Base-by-base conservation (phyloP, 768 basidiomycete genomes). In the Sarcomyxa edulis region DNA sequence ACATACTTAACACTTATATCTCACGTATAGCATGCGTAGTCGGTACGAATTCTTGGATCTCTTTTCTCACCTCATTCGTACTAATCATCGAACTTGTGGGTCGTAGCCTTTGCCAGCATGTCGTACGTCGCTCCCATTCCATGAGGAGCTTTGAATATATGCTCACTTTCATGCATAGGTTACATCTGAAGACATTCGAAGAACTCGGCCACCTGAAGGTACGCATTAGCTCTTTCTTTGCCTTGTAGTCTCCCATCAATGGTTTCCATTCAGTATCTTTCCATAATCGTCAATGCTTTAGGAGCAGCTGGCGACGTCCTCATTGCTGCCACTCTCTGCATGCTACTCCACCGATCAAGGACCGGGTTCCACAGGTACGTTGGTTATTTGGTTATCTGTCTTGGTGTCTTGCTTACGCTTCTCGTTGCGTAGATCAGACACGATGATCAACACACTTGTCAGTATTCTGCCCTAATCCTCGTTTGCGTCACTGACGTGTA, bases 281-380 rank as follows among this genome's bases (percentile, higher is more conserved):
- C 74, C 0, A 70, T 70, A 32, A 56, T 72, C 3, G 66, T 79
- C 46, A 78, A 78, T 45, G 73, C 62, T 1, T 51, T 71, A 3
- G 66, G 73, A 3, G 68, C 72, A 0, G 56, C 57, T 7, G 64
- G 64, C 2, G 77, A 80, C 30, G 49, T 74, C 9, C 42, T 71
- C 7, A 78, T 79, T 25, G 74, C 77, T 0, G 36, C 41, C 9
- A 62, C 63, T n/a, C 62, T 79, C 3, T 71, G 68, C 37, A 44
- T 50, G 30, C 47, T 79, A 40, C 58, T 79, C 23, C 66, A 72
- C 9, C 55, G 42, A 11, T 67, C 73, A 1, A 62, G 74, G 7
- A 76, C 76, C 5, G 73, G 74, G 2, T 78, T 76, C 54, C 63
- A 59, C 33, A 69, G 56, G 74, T 65, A 30, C n/a, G 51, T 31